Percentiles rank a stretch among this genome's conserved stretches.
Evolutionary conservation across 768 basidiomycete species (phyloP).

Genomic region (Jaapia argillacea): DNA sequence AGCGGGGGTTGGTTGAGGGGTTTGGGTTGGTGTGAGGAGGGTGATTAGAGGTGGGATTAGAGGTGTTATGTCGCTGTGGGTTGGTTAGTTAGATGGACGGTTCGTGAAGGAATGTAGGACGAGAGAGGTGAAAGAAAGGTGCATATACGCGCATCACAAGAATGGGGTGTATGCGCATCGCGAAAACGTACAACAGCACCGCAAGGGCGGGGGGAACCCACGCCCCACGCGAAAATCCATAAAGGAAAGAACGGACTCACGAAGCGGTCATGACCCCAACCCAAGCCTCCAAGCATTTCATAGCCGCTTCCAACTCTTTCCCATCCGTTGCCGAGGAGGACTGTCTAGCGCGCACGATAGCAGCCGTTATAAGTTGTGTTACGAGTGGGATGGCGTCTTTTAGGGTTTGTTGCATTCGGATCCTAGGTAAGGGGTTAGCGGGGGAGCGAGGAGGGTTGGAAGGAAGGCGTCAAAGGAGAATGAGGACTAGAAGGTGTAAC

Average conservation of each 20-base stretch:
- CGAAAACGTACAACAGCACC: no score
- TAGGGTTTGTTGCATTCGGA: constrained; percentile 39
- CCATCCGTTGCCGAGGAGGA: constrained; percentile 6
- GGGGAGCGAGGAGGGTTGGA: constrained; percentile 18
- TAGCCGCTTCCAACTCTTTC: constrained; percentile 54
- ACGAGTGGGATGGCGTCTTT: constrained; percentile 63
- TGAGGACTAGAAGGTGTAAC: no score
- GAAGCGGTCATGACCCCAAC: no score
- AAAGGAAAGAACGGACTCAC: no score
- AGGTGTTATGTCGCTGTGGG: constrained; percentile 52
- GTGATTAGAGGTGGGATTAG: constrained; percentile 57
- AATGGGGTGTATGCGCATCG: no score
- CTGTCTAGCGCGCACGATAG: constrained; percentile 6
- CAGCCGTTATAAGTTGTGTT: constrained; percentile 47
- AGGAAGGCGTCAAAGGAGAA: no score
- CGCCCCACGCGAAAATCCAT: no score
- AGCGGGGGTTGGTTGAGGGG: no score
- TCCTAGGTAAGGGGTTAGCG: constrained; percentile 3
- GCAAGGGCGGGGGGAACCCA: no score
- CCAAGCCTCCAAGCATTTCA: constrained; percentile 82
- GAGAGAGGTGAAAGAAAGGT: no score
- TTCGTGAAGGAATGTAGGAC: no score
- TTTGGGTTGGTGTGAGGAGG: constrained; percentile 22
- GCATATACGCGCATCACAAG: no score
- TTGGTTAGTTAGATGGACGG: background rate